These are phyloP conservation scores for Globisporangium viniferum DNA, from an alignment of 352 stramenopile species.

Conservation along the genomic window DNA sequence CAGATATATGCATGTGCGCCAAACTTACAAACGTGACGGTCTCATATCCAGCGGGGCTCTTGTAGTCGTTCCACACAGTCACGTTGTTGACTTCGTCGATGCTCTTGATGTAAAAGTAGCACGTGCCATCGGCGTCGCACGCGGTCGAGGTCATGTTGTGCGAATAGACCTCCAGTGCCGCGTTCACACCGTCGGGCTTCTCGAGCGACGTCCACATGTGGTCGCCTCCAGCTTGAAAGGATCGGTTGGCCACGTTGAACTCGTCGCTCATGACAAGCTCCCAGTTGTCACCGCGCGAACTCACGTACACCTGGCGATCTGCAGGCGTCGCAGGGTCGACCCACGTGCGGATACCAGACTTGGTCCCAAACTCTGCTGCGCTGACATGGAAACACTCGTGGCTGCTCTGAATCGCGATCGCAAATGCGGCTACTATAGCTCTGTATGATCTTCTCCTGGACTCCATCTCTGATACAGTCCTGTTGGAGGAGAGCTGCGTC, in stretches of 20 bases:
- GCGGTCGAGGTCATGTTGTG: constrained; percentile 58
- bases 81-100: constrained; percentile 48
- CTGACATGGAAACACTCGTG: not conserved
- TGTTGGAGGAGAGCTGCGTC: too few species aligned
- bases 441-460: not conserved
- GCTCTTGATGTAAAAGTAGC: constrained; percentile 62
- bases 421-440: not conserved
- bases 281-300: constrained; percentile 37
- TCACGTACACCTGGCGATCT: constrained; percentile 29
- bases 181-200: constrained; percentile 54
- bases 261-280: constrained; percentile 78
- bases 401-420: not conserved
- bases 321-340: constrained; percentile 43
- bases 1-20: constrained; percentile 20
- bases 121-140: constrained; percentile 32
- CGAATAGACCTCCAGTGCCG: constrained; percentile 54
- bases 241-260: constrained; percentile 59
- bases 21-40: constrained; percentile 51
- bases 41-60: constrained; percentile 43
- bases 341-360: constrained; percentile 43
- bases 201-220: constrained; percentile 42
- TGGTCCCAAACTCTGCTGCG: constrained; percentile 6
- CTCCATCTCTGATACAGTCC: not conserved
- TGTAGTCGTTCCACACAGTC: constrained; percentile 68
- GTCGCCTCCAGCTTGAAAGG: constrained; percentile 62